phyloP scores from a whole-genome alignment of 306 rosid genomes.

The Pterocarpus macrocarpus region DNA sequence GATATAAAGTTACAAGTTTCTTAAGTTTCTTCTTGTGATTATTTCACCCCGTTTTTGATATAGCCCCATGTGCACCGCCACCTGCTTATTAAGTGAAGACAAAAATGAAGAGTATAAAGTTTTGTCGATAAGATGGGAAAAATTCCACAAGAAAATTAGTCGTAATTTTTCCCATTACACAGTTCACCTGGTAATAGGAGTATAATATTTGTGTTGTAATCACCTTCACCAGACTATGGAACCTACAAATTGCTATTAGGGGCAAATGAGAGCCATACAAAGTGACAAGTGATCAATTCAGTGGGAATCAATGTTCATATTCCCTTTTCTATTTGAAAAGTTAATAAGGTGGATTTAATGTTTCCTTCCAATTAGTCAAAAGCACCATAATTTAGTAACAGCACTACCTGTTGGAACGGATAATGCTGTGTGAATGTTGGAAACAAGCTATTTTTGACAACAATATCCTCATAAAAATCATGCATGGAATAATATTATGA shows the following conservation, averaged over 20 bases:
- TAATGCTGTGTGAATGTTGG: constrained; percentile 24
- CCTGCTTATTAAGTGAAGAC: constrained; percentile 18
- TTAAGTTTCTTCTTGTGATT: constrained; percentile 36
- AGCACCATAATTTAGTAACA: constrained; percentile 37
- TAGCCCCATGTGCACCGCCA: constrained; percentile 9
- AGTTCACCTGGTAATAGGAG: not conserved
- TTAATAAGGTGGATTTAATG: constrained; percentile 34
- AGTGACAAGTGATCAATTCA: constrained; percentile 38
- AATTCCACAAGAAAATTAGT: not conserved
- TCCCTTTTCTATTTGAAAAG: constrained; percentile 35
- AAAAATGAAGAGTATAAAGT: not conserved
- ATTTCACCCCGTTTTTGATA: constrained; percentile 37
- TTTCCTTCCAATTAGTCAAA: constrained; percentile 39
- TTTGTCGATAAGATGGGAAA: not conserved
- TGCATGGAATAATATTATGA: constrained; percentile 10
- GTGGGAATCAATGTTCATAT: constrained; percentile 43
- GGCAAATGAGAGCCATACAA: constrained; percentile 44
- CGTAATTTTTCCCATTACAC: constrained; percentile 8
- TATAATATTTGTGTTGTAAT: not conserved
- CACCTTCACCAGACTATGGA: constrained; percentile 3
- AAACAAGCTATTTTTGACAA: constrained; percentile 33
- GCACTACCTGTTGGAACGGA: constrained; percentile 39
- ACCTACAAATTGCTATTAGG: constrained; percentile 27
- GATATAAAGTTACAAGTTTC: constrained; percentile 46
- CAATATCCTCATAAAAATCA: constrained; percentile 29